Conservation (phyloP, 2,329 filamentous ascomycete genomes). For the Gnomoniopsis smithogilvyi region DNA sequence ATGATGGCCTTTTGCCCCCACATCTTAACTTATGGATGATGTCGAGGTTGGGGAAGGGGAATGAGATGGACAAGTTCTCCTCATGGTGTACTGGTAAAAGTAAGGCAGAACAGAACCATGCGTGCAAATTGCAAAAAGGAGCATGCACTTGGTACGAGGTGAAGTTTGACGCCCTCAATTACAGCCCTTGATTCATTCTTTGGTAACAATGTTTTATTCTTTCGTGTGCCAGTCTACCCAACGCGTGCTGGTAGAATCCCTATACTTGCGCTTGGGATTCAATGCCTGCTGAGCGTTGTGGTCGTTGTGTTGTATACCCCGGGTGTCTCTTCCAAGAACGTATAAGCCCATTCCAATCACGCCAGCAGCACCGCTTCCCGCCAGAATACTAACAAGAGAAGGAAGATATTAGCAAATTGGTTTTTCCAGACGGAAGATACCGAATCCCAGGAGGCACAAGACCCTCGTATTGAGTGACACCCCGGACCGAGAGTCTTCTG, state of each 20-base stretch:
- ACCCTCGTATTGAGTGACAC: no score
- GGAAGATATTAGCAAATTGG: background rate
- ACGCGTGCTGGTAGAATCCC: conserved; percentile 9
- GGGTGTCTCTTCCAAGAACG: conserved; percentile 2
- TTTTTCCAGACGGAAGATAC: background rate
- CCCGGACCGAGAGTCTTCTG: no score
- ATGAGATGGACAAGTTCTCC: no score
- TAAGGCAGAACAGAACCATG: no score
- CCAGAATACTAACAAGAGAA: background rate
- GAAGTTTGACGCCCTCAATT: background rate
- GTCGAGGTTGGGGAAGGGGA: no score
- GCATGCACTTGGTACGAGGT: background rate
- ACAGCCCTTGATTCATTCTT: background rate
- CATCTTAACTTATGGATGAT: no score
- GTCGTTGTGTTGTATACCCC: conserved; percentile 6
- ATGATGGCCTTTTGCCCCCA: no score
- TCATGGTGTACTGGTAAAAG: no score
- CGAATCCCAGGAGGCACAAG: no score
- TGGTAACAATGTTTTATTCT: background rate
- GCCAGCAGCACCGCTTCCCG: conserved; percentile 6
- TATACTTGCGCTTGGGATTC: conserved; percentile 7
- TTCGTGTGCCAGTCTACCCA: conserved; percentile 2
- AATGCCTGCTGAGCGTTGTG: conserved; percentile 4
- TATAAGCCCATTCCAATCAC: conserved; percentile 7
- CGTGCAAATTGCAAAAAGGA: no score